phyloP scores from a whole-genome alignment of 2,329 filamentous ascomycete species.

The Penicillium crustosum region DNA sequence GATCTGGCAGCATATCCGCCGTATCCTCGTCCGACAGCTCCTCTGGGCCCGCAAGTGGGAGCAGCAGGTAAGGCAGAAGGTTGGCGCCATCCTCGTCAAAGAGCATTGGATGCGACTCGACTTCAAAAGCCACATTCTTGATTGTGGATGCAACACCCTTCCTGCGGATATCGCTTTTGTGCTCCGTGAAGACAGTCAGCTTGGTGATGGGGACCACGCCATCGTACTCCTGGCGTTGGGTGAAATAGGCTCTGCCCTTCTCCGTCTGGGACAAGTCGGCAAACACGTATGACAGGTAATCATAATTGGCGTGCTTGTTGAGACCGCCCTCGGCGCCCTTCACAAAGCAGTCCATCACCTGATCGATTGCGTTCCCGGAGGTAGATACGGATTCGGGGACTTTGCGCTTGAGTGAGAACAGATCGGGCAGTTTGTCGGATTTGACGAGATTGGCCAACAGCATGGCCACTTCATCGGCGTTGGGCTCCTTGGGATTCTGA shows the following conservation, averaged over 20 bases:
- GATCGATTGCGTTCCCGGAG: slow-evolving; percentile 75
- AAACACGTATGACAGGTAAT: slow-evolving; percentile 92
- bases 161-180: slow-evolving; percentile 76
- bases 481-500: slow-evolving; percentile 62
- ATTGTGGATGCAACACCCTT: slow-evolving; percentile 95
- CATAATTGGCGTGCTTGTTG: slow-evolving; percentile 82
- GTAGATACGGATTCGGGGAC: slow-evolving; percentile 69
- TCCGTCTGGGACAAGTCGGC: slow-evolving; percentile 85
- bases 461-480: slow-evolving; percentile 85
- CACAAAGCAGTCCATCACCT: slow-evolving; percentile 93
- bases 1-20: slow-evolving; percentile 80
- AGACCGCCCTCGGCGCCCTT: slow-evolving; percentile 80
- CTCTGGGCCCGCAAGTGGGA: slow-evolving; percentile 84
- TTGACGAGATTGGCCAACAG: slow-evolving; percentile 90
- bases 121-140: slow-evolving; percentile 88
- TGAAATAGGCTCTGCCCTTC: slow-evolving; percentile 72
- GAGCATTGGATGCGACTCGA: slow-evolving; percentile 69
- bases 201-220: slow-evolving; percentile 85
- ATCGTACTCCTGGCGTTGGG: slow-evolving; percentile 73
- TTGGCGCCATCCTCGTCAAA: slow-evolving; percentile 72
- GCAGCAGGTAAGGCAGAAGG: slow-evolving; percentile 80
- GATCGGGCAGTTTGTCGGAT: slow-evolving; percentile 67
- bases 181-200: slow-evolving; percentile 90
- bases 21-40: slow-evolving; percentile 86
- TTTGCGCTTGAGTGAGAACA: slow-evolving; percentile 67